Percentiles rank a stretch among this genome's conserved stretches.
Conservation (phyloP, 2,329 filamentous ascomycete species). For the Oidium heveae region DNA sequence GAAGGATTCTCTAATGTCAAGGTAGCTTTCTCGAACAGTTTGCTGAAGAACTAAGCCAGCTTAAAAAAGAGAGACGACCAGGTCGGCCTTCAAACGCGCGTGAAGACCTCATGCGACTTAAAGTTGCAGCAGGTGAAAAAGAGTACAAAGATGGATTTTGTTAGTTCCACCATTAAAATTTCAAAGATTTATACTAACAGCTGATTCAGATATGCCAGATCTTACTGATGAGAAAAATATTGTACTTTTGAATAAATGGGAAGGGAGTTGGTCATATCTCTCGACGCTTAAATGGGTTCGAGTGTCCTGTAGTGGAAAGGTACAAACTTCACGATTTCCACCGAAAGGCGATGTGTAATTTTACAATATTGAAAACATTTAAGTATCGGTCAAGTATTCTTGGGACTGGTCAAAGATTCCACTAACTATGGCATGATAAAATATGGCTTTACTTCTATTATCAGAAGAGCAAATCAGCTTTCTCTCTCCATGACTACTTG, state of each 20-base stretch:
- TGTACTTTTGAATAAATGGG: slow-evolving; percentile 44
- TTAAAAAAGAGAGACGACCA: slow-evolving; percentile 46
- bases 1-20: slow-evolving; percentile 6
- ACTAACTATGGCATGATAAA: too few relatives aligned
- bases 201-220: slow-evolving; percentile 40
- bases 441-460: too few relatives aligned
- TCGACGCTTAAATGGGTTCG: slow-evolving; percentile 54
- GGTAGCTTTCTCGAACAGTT: slow-evolving; percentile 39
- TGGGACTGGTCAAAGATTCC: too few relatives aligned
- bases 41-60: slow-evolving; percentile 39
- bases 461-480: too few relatives aligned
- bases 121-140: slow-evolving; percentile 42
- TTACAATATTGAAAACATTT: background rate
- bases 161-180: slow-evolving; percentile 17
- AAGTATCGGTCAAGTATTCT: too few relatives aligned
- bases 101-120: slow-evolving; percentile 53
- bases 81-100: slow-evolving; percentile 55
- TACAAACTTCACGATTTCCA: slow-evolving; percentile 53
- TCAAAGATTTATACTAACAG: slow-evolving; percentile 2
- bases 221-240: slow-evolving; percentile 41
- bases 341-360: slow-evolving; percentile 25
- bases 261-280: slow-evolving; percentile 62
- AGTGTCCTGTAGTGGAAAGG: slow-evolving; percentile 36
- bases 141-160: slow-evolving; percentile 71
- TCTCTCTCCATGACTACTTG: too few relatives aligned